Evolutionary conservation across 164 flowering plant genomes (phyloP), one percentile per base, ranked within the genome.

Genomic region (Litsea cubeba): DNA sequence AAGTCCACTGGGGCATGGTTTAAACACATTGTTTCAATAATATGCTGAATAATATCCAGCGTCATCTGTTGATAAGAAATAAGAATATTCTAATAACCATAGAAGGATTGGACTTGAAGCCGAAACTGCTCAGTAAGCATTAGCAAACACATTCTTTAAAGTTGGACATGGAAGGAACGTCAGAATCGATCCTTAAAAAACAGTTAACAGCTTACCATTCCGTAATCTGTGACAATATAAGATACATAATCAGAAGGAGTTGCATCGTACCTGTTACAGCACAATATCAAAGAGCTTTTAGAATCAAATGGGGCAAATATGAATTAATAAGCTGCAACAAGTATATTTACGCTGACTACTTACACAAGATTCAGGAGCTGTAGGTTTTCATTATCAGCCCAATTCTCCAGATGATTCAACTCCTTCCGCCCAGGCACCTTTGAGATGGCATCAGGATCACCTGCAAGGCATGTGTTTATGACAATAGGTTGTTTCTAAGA

Each of bases 171-270:
- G 11, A 40, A 40, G 46, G 46, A 40, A 40, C 46, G 10, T 7
- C 46, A 35, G 25, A 26, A 20, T 51, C 3, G 14, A 32, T 40
- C 14, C 15, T 64, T 71, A n/a, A 12, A 72, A 67, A n/a, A 60
- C 5, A n/a, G 69, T 17, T 18, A 28, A 50, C 7, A 50, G 82
- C 94, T 82, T 83, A 95, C 98, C 98, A 95, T 90, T 88, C 98
- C 98, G 82, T 87, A 91, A 78, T 95, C 98, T 8, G 98, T 91
- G 75, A 95, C 80, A 60, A 95, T 88, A 93, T 91, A 86, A 23
- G 98, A 95, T 32, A 95, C 81, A 76, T 95, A 95, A 78, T 93
- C 97, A 79, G 97, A 85, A 72, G 98, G 98, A 18, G 95, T 93
- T 57, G 85, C 94, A 80, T 95, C 98, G 77, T 95, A 95, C 50